Conservation (phyloP, 208 protist species). For the Phytomonas sp. region DNA sequence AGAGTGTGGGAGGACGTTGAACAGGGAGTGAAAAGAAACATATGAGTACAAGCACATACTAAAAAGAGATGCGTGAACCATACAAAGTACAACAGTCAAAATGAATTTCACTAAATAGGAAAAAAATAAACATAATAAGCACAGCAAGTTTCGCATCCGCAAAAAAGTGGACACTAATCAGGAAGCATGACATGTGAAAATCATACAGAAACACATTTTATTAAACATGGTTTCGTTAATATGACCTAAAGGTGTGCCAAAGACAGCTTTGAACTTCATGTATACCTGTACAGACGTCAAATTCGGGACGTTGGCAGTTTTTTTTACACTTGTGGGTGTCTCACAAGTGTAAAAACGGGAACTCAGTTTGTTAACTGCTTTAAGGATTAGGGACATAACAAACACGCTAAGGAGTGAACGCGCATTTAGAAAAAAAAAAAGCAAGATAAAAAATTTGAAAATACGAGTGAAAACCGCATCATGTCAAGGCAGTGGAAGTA, state of each 20-base stretch:
- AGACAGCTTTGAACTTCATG: not conserved
- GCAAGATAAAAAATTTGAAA: not conserved
- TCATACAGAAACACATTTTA: not conserved
- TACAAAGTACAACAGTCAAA: conserved; percentile 1
- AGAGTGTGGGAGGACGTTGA: not conserved
- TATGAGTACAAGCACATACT: conserved; percentile 6
- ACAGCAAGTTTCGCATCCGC: not conserved
- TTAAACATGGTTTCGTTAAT: not conserved
- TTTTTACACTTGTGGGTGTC: not conserved
- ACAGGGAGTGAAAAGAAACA: not conserved
- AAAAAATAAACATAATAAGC: conserved; percentile 3
- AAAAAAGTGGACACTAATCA: not conserved
- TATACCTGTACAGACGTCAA: not conserved
- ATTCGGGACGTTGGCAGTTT: not conserved
- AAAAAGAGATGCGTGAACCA: conserved; percentile 1
- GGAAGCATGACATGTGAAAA: not conserved
- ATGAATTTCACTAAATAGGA: not conserved
- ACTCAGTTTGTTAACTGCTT: not conserved
- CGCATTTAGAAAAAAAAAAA: not conserved
- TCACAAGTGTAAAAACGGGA: not conserved
- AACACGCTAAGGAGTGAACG: conserved; percentile 1
- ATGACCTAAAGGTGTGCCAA: not conserved
- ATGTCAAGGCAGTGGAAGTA: not conserved
- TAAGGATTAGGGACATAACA: conserved; percentile 3
- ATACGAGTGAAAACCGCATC: not conserved